Evolutionary conservation across 2,329 filamentous ascomycete genomes (phyloP).

Genomic region (Rasamsonia emersonii): DNA sequence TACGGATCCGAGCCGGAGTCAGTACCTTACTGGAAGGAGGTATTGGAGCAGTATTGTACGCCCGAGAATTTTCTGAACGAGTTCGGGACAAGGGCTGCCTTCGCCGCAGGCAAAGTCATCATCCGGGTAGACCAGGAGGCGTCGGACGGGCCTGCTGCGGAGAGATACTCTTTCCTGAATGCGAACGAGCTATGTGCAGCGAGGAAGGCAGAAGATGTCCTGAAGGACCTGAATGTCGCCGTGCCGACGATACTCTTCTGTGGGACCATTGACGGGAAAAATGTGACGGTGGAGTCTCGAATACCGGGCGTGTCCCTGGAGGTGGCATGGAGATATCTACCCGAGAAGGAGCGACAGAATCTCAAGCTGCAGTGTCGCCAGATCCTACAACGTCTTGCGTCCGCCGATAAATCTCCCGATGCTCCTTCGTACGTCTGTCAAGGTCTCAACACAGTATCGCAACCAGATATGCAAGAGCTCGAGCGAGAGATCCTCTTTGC

Average conservation of each 20-base stretch:
- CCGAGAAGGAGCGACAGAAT: slow-evolving; percentile 20
- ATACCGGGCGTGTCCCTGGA: slow-evolving; percentile 33
- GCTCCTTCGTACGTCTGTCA: slow-evolving; percentile 26
- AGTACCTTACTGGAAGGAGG: slow-evolving; percentile 27
- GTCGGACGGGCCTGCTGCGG: slow-evolving; percentile 17
- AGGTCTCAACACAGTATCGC: slow-evolving; percentile 22
- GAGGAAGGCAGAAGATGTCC: slow-evolving; percentile 23
- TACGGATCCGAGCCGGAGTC: slow-evolving; percentile 21
- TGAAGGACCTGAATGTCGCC: slow-evolving; percentile 23
- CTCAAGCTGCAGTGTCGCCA: slow-evolving; percentile 30
- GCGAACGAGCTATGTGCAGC: slow-evolving; percentile 29
- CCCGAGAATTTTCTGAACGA: slow-evolving; percentile 24
- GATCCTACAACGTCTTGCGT: slow-evolving; percentile 21
- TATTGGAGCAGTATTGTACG: slow-evolving; percentile 23
- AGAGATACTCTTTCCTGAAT: slow-evolving; percentile 25
- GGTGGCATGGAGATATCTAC: slow-evolving; percentile 30
- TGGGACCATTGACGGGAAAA: slow-evolving; percentile 28
- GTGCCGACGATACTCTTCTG: slow-evolving; percentile 31
- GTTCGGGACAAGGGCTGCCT: slow-evolving; percentile 23
- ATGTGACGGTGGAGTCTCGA: slow-evolving; percentile 32
- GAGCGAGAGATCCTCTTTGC: slow-evolving; percentile 27
- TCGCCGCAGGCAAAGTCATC: slow-evolving; percentile 27
- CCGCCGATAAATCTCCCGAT: slow-evolving; percentile 16
- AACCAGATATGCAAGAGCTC: slow-evolving; percentile 14
- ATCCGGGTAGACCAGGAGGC: slow-evolving; percentile 27